These are phyloP conservation scores for Cyclanthera cordifolia DNA, from an alignment of 306 rosid species.

Conservation along the genomic window DNA sequence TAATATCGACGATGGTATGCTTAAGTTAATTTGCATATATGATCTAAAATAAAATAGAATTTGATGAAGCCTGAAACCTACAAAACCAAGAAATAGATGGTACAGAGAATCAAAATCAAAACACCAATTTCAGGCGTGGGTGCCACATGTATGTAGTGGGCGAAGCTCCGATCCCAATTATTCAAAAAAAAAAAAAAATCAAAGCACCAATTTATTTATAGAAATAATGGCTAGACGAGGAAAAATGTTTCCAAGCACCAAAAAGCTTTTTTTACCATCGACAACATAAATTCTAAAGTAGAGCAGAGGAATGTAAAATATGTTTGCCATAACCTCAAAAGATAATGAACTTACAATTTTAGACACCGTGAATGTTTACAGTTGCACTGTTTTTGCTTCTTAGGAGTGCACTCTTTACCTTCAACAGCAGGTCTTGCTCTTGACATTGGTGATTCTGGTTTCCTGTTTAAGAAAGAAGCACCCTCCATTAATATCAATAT, in stretches of 20 bases:
- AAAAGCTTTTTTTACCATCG: neutral
- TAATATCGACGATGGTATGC: neutral
- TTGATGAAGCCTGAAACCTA: neutral
- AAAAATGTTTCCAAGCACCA: neutral
- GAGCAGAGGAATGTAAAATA: neutral
- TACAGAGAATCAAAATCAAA: neutral
- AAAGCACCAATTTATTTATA: neutral
- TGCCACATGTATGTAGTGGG: too few relatives aligned
- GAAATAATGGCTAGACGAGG: constrained; percentile 1
- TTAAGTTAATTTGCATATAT: neutral
- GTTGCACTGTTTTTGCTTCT: constrained; percentile 79
- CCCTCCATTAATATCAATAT: constrained; percentile 7
- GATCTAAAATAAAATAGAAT: neutral
- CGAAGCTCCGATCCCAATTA: too few relatives aligned
- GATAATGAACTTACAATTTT: constrained; percentile 57
- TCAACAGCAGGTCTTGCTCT: constrained; percentile 42
- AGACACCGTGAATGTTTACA: constrained; percentile 88
- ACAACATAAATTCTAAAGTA: neutral
- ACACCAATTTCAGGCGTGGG: too few relatives aligned
- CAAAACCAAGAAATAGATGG: constrained; percentile 2
- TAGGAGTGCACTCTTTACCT: constrained; percentile 58
- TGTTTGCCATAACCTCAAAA: constrained; percentile 10
- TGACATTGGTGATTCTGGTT: constrained; percentile 60
- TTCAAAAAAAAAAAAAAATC: too few relatives aligned
- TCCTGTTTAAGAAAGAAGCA: constrained; percentile 37